Conservation (phyloP, 495 filamentous ascomycete genomes). For the Penicillium odoratum region DNA sequence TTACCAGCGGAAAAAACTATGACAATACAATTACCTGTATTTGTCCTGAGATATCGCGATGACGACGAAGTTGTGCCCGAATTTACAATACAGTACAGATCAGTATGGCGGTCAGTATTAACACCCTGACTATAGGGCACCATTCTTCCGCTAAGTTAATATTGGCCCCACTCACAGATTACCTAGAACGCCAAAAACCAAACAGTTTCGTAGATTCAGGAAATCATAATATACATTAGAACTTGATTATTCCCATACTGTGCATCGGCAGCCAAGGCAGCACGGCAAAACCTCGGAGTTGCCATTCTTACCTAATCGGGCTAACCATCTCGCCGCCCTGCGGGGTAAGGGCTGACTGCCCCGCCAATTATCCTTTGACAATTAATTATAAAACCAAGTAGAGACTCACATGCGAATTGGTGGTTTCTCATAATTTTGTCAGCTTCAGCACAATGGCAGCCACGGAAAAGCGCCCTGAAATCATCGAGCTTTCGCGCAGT, state of each 20-base stretch:
- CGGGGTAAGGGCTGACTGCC: neutral
- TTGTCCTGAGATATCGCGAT: no score
- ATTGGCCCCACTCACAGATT: no score
- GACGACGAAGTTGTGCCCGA: no score
- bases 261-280: neutral
- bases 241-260: neutral
- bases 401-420: neutral
- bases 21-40: no score
- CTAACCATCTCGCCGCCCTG: neutral
- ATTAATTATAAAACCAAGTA: neutral
- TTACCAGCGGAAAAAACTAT: no score
- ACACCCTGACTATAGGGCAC: no score
- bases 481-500: slow-evolving; percentile 43
- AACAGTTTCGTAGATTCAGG: no score
- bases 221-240: no score
- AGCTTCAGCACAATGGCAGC: slow-evolving; percentile 34
- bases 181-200: no score
- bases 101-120: no score
- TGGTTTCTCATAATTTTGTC: neutral
- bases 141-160: no score
- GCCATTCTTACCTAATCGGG: neutral
- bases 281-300: slow-evolving; percentile 1
- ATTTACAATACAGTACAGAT: no score
- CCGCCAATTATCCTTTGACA: neutral
- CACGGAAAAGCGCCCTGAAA: slow-evolving; percentile 42